A percentile compares a stretch with the other conserved stretches of the same genome.
phyloP scores from a whole-genome alignment of 495 filamentous ascomycete genomes.

The Hyaloscypha finlandica region DNA sequence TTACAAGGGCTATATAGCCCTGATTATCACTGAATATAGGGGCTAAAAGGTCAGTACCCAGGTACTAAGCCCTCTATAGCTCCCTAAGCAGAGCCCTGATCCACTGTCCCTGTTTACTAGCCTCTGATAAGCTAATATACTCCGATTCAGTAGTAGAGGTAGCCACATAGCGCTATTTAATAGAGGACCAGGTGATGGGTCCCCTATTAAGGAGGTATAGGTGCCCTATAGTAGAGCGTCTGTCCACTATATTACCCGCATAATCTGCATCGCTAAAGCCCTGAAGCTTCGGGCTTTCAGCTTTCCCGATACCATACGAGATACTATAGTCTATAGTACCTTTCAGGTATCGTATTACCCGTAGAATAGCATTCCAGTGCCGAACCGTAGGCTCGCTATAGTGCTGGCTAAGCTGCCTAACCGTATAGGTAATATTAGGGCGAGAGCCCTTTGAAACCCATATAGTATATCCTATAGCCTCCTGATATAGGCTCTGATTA shows the following conservation, averaged over 20 bases:
- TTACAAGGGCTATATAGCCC: not conserved
- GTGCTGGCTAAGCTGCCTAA: conserved; percentile 6
- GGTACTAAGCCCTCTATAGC: conserved; percentile 2
- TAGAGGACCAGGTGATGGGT: not conserved
- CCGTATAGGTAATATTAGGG: conserved; percentile 8
- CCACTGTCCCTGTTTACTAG: conserved; percentile 7
- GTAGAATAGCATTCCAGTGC: conserved; percentile 1
- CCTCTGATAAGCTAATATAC: conserved; percentile 13
- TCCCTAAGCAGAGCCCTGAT: conserved; percentile 12
- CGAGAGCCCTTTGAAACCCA: conserved; percentile 5
- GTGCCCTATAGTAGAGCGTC: conserved; percentile 1
- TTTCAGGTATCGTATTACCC: conserved; percentile 10
- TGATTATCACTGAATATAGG: conserved; percentile 4
- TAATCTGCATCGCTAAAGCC: conserved; percentile 6
- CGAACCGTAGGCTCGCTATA: not conserved
- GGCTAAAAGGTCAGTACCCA: not conserved
- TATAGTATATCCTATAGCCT: conserved; percentile 4
- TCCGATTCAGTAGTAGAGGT: conserved; percentile 8
- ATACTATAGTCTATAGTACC: conserved; percentile 12
- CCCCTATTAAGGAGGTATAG: not conserved
- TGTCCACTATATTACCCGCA: not conserved
- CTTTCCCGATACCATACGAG: not conserved
- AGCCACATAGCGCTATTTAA: conserved; percentile 1
- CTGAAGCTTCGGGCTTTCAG: not conserved
- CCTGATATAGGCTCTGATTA: conserved; percentile 8